Evolutionary conservation across 495 filamentous ascomycete species (phyloP), one percentile per base, ranked within the genome.

Genomic region (Amorphotheca resinae): DNA sequence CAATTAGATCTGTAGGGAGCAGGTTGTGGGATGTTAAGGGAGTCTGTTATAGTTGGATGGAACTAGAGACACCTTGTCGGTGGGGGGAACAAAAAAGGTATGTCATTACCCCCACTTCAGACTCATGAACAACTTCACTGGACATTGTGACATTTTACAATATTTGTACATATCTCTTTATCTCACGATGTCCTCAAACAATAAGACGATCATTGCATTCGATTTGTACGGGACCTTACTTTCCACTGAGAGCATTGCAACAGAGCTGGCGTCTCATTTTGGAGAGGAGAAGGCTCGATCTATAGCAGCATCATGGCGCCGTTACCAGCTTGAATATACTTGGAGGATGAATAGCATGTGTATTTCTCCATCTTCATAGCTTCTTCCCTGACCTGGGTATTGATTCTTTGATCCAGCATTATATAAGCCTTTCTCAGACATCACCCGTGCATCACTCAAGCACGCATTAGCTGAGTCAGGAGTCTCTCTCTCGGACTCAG

Each of bases 301-400:
- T 5, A 65, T 88, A 11, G 72, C 79, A 6, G 56, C 69, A 17
- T 54, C 69, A 50, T 70, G 67, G 64, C 57, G 68, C 33, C 69
- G 64, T 18, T 74, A 73, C 54, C 82, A 87, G 56, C 67, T 93
- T 15, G 84, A 87, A 59, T 91, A 88, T 50, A 84, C 84, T 26
- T 91, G 82, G 83, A 62, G 83, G 34, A 58, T 83, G 47, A 89
- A 81, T 52, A 82, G 76, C 72, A 88, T 88, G 82, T 64, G 83
- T 82, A 60, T 33, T 59, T 54, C 9, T 11, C 26, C 21, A 4
- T 9, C 22, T 33, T 8, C 23, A 38, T 25, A 22, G 5, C 0
- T 8, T 12, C 17, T 22, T 26, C 28, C 16, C 33, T 15, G 20
- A 12, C 37, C 23, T 14, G 33, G 18, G 18, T 34, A 22, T 38